These are phyloP conservation scores for Pistacia atlantica DNA, from an alignment of 345 rosid species.

Conservation along the genomic window DNA sequence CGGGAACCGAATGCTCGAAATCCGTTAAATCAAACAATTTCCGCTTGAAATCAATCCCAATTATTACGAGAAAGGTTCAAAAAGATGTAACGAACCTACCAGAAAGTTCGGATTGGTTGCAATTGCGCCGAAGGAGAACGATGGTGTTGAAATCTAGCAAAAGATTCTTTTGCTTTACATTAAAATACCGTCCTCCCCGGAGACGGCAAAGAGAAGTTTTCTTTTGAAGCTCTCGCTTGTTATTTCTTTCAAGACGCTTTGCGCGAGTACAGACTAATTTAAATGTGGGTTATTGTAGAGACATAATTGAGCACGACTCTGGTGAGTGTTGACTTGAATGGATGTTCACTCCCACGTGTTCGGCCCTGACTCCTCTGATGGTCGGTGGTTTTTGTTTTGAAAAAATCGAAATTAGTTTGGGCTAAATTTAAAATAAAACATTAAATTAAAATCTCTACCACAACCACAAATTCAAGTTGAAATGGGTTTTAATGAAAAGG, in stretches of 20 bases:
- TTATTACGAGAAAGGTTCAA: not conserved
- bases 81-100: slow-evolving; percentile 11
- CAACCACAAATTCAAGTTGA: too few species aligned
- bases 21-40: not conserved
- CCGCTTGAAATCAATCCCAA: not conserved
- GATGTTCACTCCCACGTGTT: not conserved
- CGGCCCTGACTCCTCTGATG: not conserved
- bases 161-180: not conserved
- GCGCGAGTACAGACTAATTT: not conserved
- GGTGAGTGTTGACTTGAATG: not conserved
- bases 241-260: not conserved
- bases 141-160: not conserved
- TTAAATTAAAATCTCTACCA: too few species aligned
- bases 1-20: not conserved
- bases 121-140: slow-evolving; percentile 15
- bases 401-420: too few species aligned
- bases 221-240: not conserved
- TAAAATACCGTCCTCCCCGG: slow-evolving; percentile 13
- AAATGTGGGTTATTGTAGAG: not conserved
- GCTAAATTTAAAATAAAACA: too few species aligned
- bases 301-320: not conserved
- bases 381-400: too few species aligned
- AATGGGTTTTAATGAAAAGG: too few species aligned
- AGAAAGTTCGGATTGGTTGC: not conserved
- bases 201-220: not conserved